Conservation (phyloP, 208 protist species). For the Wallacemonas sp. region DNA sequence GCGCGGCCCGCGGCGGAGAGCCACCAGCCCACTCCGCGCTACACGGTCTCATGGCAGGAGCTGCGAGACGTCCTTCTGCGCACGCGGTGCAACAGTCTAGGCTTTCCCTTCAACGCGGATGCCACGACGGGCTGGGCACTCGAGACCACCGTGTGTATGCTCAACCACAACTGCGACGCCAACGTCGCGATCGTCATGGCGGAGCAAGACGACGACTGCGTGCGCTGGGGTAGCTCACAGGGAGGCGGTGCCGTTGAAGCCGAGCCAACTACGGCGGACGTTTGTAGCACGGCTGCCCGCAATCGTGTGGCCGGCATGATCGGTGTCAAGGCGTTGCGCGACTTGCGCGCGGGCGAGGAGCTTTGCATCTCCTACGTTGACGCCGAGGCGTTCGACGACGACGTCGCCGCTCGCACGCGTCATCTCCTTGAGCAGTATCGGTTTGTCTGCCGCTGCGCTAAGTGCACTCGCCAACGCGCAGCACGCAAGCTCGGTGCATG, state of each 20-base stretch:
- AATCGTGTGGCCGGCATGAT: conserved; percentile 23
- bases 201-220: conserved; percentile 13
- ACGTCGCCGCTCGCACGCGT: conserved; percentile 32
- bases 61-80: conserved; percentile 59
- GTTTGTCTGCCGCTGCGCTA: conserved; percentile 63
- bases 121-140: conserved; percentile 77
- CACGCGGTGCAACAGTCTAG: conserved; percentile 74
- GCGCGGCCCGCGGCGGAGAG: not conserved
- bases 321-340: conserved; percentile 43
- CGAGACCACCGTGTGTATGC: conserved; percentile 65
- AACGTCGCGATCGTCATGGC: conserved; percentile 66
- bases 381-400: conserved; percentile 33
- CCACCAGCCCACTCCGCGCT: conserved; percentile 20
- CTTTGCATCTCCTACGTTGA: conserved; percentile 87
- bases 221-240: conserved; percentile 3
- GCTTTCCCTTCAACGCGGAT: conserved; percentile 66
- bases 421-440: conserved; percentile 65
- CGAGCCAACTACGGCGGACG: conserved; percentile 1
- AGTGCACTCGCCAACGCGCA: conserved; percentile 40
- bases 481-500: conserved; percentile 15
- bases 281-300: no score
- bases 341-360: conserved; percentile 69
- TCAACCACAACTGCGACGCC: conserved; percentile 83
- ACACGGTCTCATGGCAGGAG: conserved; percentile 43
- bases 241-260: not conserved